Percentiles rank a stretch among this genome's conserved stretches.
These are phyloP conservation scores for Aspergillus sp. DNA, from an alignment of 2,329 filamentous ascomycete species.

Conservation along the genomic window DNA sequence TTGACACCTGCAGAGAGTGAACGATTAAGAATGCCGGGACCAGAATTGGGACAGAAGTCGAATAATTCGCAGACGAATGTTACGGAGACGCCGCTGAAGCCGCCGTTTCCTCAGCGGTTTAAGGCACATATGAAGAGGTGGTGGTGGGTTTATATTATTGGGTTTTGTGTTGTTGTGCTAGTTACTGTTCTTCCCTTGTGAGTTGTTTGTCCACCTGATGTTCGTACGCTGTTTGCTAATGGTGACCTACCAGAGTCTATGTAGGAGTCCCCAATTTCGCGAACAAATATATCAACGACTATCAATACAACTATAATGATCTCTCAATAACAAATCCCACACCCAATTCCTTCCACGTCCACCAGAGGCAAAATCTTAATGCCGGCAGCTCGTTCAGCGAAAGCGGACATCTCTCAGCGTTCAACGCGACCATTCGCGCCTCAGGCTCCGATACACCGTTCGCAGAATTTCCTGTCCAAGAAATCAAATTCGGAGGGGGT, in stretches of 20 bases:
- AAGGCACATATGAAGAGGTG: slow-evolving; percentile 19
- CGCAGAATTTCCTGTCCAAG: slow-evolving; percentile 12
- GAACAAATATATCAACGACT: slow-evolving; percentile 18
- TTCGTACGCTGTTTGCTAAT: background rate
- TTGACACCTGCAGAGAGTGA: too few relatives aligned
- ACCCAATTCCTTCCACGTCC: slow-evolving; percentile 17
- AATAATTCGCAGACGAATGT: too few relatives aligned
- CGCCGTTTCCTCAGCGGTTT: slow-evolving; percentile 15
- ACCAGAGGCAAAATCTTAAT: slow-evolving; percentile 13
- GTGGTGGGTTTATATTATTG: slow-evolving; percentile 21
- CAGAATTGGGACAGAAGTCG: too few relatives aligned
- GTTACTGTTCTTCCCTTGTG: slow-evolving; percentile 19
- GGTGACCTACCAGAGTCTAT: slow-evolving; percentile 11
- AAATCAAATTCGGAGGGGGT: slow-evolving; percentile 11
- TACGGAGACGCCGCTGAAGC: slow-evolving; percentile 2
- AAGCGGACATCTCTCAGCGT: slow-evolving; percentile 15
- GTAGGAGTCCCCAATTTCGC: slow-evolving; percentile 20
- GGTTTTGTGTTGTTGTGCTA: slow-evolving; percentile 12
- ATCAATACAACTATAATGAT: slow-evolving; percentile 14
- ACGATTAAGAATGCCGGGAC: too few relatives aligned
- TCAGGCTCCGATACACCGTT: slow-evolving; percentile 5
- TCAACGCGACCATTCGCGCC: slow-evolving; percentile 15
- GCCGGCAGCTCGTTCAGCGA: slow-evolving; percentile 13
- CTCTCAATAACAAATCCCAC: slow-evolving; percentile 19
- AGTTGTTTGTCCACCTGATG: background rate